Conservation (phyloP, 805 yeast genomes). For the Hanseniaspora vineae region DNA sequence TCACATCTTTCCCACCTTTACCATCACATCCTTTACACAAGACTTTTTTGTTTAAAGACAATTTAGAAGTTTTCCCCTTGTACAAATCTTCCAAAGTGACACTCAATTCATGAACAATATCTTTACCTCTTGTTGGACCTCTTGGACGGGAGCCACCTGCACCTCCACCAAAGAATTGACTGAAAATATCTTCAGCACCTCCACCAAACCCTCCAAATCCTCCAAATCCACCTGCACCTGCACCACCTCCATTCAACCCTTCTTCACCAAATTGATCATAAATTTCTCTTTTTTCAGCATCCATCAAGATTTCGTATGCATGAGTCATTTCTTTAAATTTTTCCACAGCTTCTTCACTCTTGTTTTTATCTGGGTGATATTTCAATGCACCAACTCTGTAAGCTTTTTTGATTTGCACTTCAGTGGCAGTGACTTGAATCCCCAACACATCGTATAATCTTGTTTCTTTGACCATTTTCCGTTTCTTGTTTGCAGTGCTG, state of each 20-base stretch:
- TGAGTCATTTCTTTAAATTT: slow-evolving; percentile 83
- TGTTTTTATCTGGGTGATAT: slow-evolving; percentile 74
- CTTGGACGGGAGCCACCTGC: slow-evolving; percentile 53
- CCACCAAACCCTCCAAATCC: slow-evolving; percentile 38
- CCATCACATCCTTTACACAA: slow-evolving; percentile 86
- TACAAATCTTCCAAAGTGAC: slow-evolving; percentile 87
- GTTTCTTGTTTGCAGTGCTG: neutral
- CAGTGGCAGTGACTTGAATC: slow-evolving; percentile 56
- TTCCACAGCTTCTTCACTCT: slow-evolving; percentile 85
- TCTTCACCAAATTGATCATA: slow-evolving; percentile 91
- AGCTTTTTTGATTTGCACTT: slow-evolving; percentile 64
- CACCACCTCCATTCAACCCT: slow-evolving; percentile 72
- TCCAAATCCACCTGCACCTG: slow-evolving; percentile 53
- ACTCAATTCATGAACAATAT: slow-evolving; percentile 75
- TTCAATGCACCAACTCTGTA: slow-evolving; percentile 72
- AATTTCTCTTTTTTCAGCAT: slow-evolving; percentile 73
- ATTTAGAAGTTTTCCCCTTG: slow-evolving; percentile 87
- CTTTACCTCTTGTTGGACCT: slow-evolving; percentile 83
- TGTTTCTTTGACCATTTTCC: slow-evolving; percentile 65
- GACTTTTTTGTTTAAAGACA: slow-evolving; percentile 86
- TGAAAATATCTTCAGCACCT: slow-evolving; percentile 29
- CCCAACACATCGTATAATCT: slow-evolving; percentile 65
- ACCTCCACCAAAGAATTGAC: slow-evolving; percentile 44
- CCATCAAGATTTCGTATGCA: slow-evolving; percentile 83
- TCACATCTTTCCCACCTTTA: slow-evolving; percentile 89